Evolutionary conservation across 148 eudicot species (phyloP), one percentile per base, ranked within the genome.

Genomic region (Arbutus unedo): DNA sequence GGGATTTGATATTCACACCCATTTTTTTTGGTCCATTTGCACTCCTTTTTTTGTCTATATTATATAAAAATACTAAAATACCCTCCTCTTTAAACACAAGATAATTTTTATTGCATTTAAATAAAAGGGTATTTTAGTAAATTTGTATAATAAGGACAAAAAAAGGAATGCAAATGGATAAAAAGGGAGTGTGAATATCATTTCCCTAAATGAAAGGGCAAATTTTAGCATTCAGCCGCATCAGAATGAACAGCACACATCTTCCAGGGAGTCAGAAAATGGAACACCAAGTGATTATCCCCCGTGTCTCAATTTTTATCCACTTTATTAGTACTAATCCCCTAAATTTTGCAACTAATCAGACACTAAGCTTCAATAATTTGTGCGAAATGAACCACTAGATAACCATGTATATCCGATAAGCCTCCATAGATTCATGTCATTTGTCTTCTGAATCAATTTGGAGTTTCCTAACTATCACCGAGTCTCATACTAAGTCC

Each of bases 381-480:
- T 25, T 11, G 60, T 3, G 60, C 10, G 60, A 51, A 25, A 21
- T 5, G n/a, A 21, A 74, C 19, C 5, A 47, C 4, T 19, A 25
- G 16, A 43, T 43, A 57, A 19, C 13, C 3, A 60, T 62, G 47
- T 21, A 13, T 7, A 47, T 45, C 53, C 21, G 6, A 5, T 48
- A 50, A 75, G 23, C 11, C 51, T 23, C 21, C 56, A 47, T 54
- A 19, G 50, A 74, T 74, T 47, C 41, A 4, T 48, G 9, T 31
- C 10, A 75, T 50, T 50, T 79, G 91, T 96, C 90, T 87, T 84
- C 84, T 10, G 87, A 84, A 76, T 94, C 87, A 13, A 8, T 91
- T 90, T 68, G 89, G 92, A 64, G 91, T 75, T 89, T 74, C 91
- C 8, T 54, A 11, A 77, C 47, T 31, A 77, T 54, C 48, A 53